Conservation (phyloP, 306 rosid genomes). For the Astragalus membranaceus region DNA sequence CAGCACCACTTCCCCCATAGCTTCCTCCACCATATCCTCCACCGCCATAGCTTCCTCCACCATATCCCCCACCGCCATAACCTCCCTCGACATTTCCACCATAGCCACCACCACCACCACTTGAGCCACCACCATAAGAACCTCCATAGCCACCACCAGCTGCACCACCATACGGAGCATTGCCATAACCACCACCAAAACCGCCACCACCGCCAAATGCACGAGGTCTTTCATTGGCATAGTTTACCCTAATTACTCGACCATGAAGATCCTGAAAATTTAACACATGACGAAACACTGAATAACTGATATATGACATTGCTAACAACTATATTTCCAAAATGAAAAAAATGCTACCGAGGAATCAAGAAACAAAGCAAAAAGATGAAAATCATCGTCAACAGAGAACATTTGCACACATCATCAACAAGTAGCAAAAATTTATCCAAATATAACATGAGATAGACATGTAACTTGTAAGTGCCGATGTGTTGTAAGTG, state of each 20-base stretch:
- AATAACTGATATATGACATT: neutral
- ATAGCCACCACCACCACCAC: constrained; percentile 34
- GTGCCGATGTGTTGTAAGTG: neutral
- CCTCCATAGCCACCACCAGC: constrained; percentile 1
- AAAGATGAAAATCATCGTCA: neutral
- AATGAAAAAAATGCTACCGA: neutral
- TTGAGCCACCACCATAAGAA: constrained; percentile 6
- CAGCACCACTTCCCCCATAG: constrained; percentile 27
- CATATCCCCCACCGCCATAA: constrained; percentile 29
- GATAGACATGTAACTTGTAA: neutral
- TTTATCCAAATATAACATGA: neutral
- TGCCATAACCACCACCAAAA: constrained; percentile 30
- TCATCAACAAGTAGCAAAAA: neutral
- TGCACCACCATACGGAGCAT: constrained; percentile 24
- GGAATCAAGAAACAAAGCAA: neutral
- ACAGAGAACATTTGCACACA: neutral
- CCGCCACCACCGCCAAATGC: constrained; percentile 35
- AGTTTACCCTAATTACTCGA: constrained; percentile 69
- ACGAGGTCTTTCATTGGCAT: constrained; percentile 71
- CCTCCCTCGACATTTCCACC: constrained; percentile 37
- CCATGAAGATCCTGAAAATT: constrained; percentile 80
- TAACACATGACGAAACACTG: neutral
- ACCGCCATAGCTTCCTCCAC: neutral
- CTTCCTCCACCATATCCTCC: neutral
- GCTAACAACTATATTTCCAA: neutral